Percentiles rank a stretch among this genome's conserved stretches.
These are phyloP conservation scores for Clavariopsis aquatica DNA, from an alignment of 495 filamentous ascomycete species.

Conservation along the genomic window DNA sequence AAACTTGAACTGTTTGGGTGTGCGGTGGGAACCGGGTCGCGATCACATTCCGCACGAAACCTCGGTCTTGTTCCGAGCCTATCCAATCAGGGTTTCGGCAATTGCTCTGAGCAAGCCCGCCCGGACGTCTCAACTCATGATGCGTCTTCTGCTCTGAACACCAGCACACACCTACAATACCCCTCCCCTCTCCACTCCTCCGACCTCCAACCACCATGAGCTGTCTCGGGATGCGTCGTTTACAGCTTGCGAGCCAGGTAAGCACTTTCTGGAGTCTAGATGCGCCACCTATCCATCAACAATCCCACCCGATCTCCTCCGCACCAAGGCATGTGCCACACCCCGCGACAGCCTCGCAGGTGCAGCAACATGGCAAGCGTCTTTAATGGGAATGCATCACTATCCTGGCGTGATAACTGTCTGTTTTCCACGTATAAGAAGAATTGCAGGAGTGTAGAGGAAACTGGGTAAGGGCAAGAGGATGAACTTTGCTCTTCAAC, in stretches of 20 bases:
- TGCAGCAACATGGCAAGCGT: background rate
- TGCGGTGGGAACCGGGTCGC: no score
- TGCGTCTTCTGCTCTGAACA: background rate
- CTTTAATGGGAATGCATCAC: no score
- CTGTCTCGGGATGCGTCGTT: constrained; percentile 38
- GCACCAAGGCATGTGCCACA: constrained; percentile 20
- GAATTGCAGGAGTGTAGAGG: no score
- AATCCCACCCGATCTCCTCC: constrained; percentile 25
- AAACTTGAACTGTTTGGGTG: no score
- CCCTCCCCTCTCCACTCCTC: constrained; percentile 26
- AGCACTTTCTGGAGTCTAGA: constrained; percentile 11
- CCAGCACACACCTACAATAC: constrained; percentile 9
- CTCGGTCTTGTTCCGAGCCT: constrained; percentile 16
- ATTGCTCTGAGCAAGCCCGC: no score
- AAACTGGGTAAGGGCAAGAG: no score
- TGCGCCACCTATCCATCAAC: background rate
- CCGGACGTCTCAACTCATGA: background rate
- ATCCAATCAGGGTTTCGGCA: constrained; percentile 24
- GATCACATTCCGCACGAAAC: constrained; percentile 9
- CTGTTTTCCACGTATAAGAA: no score
- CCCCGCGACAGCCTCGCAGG: constrained; percentile 23
- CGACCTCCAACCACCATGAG: constrained; percentile 32
- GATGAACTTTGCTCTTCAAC: no score
- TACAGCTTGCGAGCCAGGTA: constrained; percentile 39
- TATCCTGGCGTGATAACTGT: no score